Evolutionary conservation across 495 filamentous ascomycete species (phyloP), one percentile per base, ranked within the genome.

Genomic region (Letharia columbiana): DNA sequence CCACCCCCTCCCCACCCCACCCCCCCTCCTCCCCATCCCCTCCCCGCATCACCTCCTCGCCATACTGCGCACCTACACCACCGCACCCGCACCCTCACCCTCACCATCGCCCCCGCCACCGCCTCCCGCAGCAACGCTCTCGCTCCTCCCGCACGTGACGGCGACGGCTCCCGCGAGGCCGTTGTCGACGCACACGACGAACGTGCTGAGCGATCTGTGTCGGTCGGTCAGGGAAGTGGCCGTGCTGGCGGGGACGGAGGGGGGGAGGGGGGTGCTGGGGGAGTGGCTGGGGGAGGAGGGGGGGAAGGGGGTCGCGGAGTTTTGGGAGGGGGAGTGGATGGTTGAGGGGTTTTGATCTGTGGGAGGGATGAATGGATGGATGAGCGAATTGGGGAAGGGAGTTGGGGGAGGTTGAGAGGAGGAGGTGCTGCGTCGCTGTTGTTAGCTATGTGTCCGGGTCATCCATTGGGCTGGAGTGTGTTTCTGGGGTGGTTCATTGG

Each of bases 121-220:
- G 67, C 10, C 60, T 49, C 41, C 11, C 31, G 8, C 9, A 35
- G n/a, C 31, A 23, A 5, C 40, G 17, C 64, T 68, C 12, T 61
- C 71, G 12, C 72, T 87, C 9, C 73, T 87, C 39, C 78, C 78
- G 3, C 79, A 78, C 66, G 80, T 79, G 61, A 79, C 78, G 0
- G 67, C 72, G 9, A 72, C 69, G 42, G 73, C 61, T 0, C 66
- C 66, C 23, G 10, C 61, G 3, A 62, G 68, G 5, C 72, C 70
- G 0, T 67, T 85, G 13, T 62, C 76, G 0, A 73, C 77, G 37
- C 79, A 83, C 57, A 68, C 77, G 11, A 72, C 73, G 11, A 77
- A 83, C 63, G 72, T 83, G 41, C 69, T 87, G 54, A 83, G 77
- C 33, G 79, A 83, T 66, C 67, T 82, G 41, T 81, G 78, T 56